phyloP scores from a whole-genome alignment of 805 yeast species.

The Ogataea zsoltii region DNA sequence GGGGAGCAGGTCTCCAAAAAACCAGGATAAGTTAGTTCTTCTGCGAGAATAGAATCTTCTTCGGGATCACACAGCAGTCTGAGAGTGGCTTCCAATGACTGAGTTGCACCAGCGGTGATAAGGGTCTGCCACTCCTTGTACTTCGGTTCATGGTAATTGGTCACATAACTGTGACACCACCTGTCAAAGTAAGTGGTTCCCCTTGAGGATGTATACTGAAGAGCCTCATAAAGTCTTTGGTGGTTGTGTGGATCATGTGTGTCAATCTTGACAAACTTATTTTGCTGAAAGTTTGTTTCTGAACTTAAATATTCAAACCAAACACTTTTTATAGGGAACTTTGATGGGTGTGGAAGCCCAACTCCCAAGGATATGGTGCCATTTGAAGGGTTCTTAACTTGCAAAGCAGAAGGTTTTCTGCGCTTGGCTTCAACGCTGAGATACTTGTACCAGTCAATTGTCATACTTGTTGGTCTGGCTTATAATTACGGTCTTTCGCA shows the following conservation, averaged over 20 bases:
- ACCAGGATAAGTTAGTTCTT: slow-evolving; percentile 80
- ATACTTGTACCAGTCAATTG: slow-evolving; percentile 29
- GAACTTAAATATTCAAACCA: slow-evolving; percentile 37
- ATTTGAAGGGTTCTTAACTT: slow-evolving; percentile 18
- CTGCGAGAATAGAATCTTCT: slow-evolving; percentile 74
- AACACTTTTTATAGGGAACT: slow-evolving; percentile 46
- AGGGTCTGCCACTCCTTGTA: slow-evolving; percentile 69
- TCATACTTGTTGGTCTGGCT: slow-evolving; percentile 14
- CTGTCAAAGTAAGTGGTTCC: slow-evolving; percentile 45
- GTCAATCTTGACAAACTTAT: slow-evolving; percentile 36
- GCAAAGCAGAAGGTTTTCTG: slow-evolving; percentile 31
- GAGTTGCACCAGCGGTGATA: slow-evolving; percentile 83
- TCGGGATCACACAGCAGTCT: slow-evolving; percentile 78
- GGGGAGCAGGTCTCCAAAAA: slow-evolving; percentile 82
- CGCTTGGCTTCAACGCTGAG: slow-evolving; percentile 30
- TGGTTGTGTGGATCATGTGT: slow-evolving; percentile 18
- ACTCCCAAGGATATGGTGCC: slow-evolving; percentile 53
- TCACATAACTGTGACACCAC: slow-evolving; percentile 45
- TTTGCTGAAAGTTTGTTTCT: slow-evolving; percentile 42
- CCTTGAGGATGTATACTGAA: slow-evolving; percentile 52
- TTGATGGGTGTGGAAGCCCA: slow-evolving; percentile 55
- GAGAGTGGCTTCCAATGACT: slow-evolving; percentile 80
- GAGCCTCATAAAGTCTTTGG: slow-evolving; percentile 45
- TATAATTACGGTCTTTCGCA: no score
- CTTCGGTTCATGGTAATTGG: slow-evolving; percentile 41